Evolutionary conservation across 2,329 filamentous ascomycete genomes (phyloP), one percentile per base, ranked within the genome.

Genomic region (Fusarium sp.): DNA sequence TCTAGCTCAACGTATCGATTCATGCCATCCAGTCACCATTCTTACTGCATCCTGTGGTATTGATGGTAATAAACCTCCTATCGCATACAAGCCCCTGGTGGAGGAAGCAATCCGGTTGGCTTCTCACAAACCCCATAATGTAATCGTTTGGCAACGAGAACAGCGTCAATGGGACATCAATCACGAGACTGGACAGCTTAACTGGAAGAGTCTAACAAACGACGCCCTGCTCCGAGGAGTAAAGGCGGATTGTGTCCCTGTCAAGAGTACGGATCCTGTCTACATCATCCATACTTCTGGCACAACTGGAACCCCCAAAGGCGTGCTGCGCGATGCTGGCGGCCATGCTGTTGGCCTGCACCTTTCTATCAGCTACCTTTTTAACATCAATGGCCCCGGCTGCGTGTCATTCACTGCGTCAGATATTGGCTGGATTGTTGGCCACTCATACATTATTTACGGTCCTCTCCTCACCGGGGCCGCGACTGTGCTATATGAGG

Each of bases 41-140:
- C 86, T 97, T 76, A 97, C 94, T 1, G 94, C 94, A 1, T 97
- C 93, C 10, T 97, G 94, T 78, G 94, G 94, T 33, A 94, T 97
- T 56, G 94, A 97, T 72, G 94, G 94, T 6, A 84, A 84, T 51
- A 97, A 97, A 78, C 90, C 91, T 1, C 90, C 93, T 1, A 84
- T 92, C 62, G 81, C 87, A n/a, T 97, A 97, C 78, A 85, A 88
- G 68, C 87, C 89, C 1, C 87, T 97, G 70, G 89, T 97, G 47
- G 87, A 90, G 67, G 92, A 90, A 35, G 94, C 93, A 2, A 82
- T 95, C 46, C 76, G 82, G 24, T 83, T 90, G 44, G 90, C 92
- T 59, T 77, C 78, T 5, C 89, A 91, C 80, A 94, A 95, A 78
- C 92, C 94, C 1, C 76, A 80, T 7, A 90, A 89, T 76, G 89